Conservation (phyloP, 192 early-diverging fungal genomes). For the Jimgerdemannia lactiflua region DNA sequence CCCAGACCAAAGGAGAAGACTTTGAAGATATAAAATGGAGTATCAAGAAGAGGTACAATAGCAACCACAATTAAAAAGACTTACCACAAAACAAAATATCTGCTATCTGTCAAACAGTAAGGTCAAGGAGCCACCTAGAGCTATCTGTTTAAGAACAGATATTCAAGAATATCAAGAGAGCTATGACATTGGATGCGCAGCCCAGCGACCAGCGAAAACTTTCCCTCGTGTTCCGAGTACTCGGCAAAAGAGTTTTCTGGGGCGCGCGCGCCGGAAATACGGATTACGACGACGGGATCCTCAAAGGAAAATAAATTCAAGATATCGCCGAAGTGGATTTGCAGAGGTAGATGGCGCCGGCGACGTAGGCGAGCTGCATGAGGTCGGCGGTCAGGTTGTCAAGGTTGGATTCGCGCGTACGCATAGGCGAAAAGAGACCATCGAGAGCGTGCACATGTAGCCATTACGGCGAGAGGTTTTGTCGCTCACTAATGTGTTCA, state of each 20-base stretch:
- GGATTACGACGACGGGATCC: too few species aligned
- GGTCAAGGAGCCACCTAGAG: too few species aligned
- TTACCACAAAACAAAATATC: too few species aligned
- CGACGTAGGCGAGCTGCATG: slow-evolving; percentile 52
- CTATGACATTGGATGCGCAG: slow-evolving; percentile 58
- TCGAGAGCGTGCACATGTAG: slow-evolving; percentile 49
- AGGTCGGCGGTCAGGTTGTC: slow-evolving; percentile 63
- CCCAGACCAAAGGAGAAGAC: too few species aligned
- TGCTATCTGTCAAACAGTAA: too few species aligned
- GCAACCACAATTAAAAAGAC: too few species aligned
- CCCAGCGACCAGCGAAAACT: slow-evolving; percentile 67
- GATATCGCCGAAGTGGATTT: slow-evolving; percentile 62
- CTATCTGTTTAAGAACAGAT: too few species aligned
- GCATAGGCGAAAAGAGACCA: slow-evolving; percentile 50
- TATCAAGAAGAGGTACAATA: too few species aligned
- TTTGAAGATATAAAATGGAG: too few species aligned
- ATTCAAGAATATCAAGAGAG: too few species aligned
- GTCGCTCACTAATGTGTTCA: slow-evolving; percentile 40
- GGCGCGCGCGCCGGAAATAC: slow-evolving; percentile 57
- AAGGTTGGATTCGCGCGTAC: slow-evolving; percentile 57
- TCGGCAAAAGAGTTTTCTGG: slow-evolving; percentile 63
- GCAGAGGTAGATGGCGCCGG: slow-evolving; percentile 42
- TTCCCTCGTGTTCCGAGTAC: slow-evolving; percentile 65
- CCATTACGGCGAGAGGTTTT: slow-evolving; percentile 54
- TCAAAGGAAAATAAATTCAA: slow-evolving; percentile 68